Percentiles rank a stretch among this genome's conserved stretches.
These are phyloP conservation scores for thale cress (Arabidopsis thaliana) DNA, from an alignment of 345 rosid species.

Conservation along the genomic window DNA sequence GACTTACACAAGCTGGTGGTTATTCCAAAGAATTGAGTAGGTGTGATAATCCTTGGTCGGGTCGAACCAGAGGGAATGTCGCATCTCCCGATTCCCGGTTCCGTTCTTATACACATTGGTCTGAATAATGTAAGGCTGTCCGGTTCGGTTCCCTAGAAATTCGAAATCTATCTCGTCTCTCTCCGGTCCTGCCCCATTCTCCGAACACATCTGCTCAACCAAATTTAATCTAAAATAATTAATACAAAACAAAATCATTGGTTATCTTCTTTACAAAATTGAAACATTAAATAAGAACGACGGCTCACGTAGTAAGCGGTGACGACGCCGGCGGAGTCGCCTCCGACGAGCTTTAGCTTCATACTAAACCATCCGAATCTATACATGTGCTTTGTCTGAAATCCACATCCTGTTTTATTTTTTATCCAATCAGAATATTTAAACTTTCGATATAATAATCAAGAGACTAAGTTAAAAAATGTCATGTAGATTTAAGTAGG, in stretches of 20 bases:
- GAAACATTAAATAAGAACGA: not conserved
- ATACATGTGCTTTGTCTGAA: slow-evolving; percentile 89
- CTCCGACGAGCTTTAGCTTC: slow-evolving; percentile 93
- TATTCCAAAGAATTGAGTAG: slow-evolving; percentile 85
- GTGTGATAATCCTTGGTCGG: slow-evolving; percentile 84
- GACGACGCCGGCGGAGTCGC: slow-evolving; percentile 97
- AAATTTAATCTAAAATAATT: not conserved
- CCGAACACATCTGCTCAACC: slow-evolving; percentile 82
- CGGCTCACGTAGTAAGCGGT: slow-evolving; percentile 87
- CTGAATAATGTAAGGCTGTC: slow-evolving; percentile 85
- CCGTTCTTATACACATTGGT: slow-evolving; percentile 94
- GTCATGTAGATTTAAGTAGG: not conserved
- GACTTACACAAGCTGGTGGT: slow-evolving; percentile 74
- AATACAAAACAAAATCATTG: not conserved
- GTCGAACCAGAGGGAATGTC: slow-evolving; percentile 95
- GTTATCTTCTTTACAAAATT: not conserved
- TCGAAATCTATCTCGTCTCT: slow-evolving; percentile 96
- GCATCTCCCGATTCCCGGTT: slow-evolving; percentile 88
- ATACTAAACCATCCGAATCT: slow-evolving; percentile 98
- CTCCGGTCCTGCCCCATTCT: slow-evolving; percentile 90
- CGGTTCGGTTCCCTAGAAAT: slow-evolving; percentile 92
- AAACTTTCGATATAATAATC: not conserved
- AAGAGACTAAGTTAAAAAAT: not conserved
- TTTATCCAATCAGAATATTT: slow-evolving; percentile 3
- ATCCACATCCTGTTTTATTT: slow-evolving; percentile 76